Conservation (phyloP, 1,284 basidiomycete genomes). For the Sutorius eximius region DNA sequence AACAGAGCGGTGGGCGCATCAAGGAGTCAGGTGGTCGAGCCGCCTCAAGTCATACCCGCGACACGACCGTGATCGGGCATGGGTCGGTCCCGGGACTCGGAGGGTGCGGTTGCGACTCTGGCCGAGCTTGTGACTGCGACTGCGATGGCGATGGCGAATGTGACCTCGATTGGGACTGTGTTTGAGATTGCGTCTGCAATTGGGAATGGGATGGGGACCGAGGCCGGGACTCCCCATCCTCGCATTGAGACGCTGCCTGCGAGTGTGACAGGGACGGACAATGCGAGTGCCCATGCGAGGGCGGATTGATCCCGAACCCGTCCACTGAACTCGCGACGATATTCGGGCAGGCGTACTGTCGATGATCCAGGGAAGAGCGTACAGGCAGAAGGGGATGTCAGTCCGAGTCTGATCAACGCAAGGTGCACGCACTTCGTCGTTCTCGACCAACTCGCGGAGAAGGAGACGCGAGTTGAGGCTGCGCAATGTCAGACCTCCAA, state of each 20-base stretch:
- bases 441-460: slow-evolving; percentile 30
- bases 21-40: neutral
- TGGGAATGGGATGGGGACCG: neutral
- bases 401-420: neutral
- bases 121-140: too few species aligned
- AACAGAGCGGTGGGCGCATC: neutral
- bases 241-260: neutral
- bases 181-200: too few species aligned
- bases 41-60: slow-evolving; percentile 14
- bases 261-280: slow-evolving; percentile 11
- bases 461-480: slow-evolving; percentile 34
- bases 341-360: slow-evolving; percentile 24
- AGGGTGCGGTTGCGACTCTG: neutral
- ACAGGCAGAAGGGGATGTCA: neutral
- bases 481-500: neutral
- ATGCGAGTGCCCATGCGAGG: slow-evolving; percentile 5
- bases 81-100: slow-evolving; percentile 4
- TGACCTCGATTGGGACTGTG: too few species aligned
- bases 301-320: slow-evolving; percentile 17
- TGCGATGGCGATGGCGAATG: too few species aligned
- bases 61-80: slow-evolving; percentile 16
- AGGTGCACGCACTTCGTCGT: slow-evolving; percentile 23
- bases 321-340: slow-evolving; percentile 25
- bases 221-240: neutral
- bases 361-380: too few species aligned